Conservation (phyloP, 257 asterid species). For the Solanum pinnatisectum region DNA sequence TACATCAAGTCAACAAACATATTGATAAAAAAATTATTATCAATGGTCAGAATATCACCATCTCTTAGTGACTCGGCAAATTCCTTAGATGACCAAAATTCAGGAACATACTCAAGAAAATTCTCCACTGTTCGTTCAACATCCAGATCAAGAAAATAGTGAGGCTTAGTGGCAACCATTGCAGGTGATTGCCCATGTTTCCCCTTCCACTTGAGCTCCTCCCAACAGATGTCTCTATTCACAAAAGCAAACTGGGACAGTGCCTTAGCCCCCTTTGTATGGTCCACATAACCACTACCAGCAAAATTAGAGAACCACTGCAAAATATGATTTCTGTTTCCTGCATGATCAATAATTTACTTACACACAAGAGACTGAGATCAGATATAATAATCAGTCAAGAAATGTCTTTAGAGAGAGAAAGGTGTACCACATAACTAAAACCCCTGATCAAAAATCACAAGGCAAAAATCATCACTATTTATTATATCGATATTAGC, state of each 20-base stretch:
- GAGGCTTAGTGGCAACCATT: constrained; percentile 98
- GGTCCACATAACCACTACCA: constrained; percentile 42
- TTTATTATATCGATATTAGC: no score
- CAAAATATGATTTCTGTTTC: constrained; percentile 56
- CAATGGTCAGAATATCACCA: constrained; percentile 63
- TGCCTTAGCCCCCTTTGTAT: constrained; percentile 83
- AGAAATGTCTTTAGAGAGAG: not conserved
- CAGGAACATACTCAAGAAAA: constrained; percentile 87
- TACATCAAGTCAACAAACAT: constrained; percentile 74
- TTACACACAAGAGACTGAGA: not conserved
- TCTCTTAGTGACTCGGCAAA: constrained; percentile 81
- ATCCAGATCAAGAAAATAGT: constrained; percentile 94
- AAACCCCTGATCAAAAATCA: not conserved
- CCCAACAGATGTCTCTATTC: constrained; percentile 93
- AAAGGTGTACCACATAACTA: not conserved
- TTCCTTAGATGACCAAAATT: constrained; percentile 86
- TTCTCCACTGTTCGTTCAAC: constrained; percentile 83
- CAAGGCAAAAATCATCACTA: not conserved
- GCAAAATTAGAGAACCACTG: constrained; percentile 88
- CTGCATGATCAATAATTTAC: constrained; percentile 32
- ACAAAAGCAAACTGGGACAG: constrained; percentile 83
- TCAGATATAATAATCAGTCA: not conserved
- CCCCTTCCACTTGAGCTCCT: constrained; percentile 97
- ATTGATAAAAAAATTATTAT: constrained; percentile 49
- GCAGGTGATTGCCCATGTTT: constrained; percentile 99